A percentile compares a stretch with the other conserved stretches of the same genome.
phyloP scores from a whole-genome alignment of 768 basidiomycete species.

The Boletus rubropictus region DNA sequence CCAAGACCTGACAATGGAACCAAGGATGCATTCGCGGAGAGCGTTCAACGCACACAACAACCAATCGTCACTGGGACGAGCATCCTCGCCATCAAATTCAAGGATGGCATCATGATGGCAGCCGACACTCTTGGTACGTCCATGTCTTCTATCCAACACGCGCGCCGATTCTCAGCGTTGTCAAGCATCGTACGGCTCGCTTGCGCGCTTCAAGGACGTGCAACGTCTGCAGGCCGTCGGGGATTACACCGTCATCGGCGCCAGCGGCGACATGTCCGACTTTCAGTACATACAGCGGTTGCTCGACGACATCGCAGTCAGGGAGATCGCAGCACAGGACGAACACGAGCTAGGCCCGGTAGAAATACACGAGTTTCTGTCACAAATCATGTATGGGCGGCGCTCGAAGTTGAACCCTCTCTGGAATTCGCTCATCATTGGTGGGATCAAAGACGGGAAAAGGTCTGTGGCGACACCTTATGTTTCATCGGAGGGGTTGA shows the following conservation, averaged over 20 bases:
- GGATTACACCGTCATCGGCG: conserved; percentile 79
- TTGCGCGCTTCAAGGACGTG: conserved; percentile 94
- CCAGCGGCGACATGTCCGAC: conserved; percentile 95
- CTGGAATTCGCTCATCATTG: conserved; percentile 93
- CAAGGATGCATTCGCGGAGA: conserved; percentile 54
- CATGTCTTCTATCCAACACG: neutral
- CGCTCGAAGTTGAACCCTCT: conserved; percentile 87
- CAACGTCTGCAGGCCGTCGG: conserved; percentile 85
- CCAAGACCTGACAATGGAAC: conserved; percentile 46
- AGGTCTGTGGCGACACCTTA: conserved; percentile 42
- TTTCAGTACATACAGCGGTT: conserved; percentile 86
- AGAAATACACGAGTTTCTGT: conserved; percentile 90
- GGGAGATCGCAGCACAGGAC: conserved; percentile 79
- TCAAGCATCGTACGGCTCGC: conserved; percentile 90
- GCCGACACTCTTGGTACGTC: conserved; percentile 90
- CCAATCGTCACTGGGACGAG: conserved; percentile 97
- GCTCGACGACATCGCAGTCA: conserved; percentile 70
- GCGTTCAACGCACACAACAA: conserved; percentile 80
- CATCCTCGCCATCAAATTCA: conserved; percentile 89
- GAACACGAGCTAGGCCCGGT: conserved; percentile 78
- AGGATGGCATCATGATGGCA: conserved; percentile 97
- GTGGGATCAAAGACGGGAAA: conserved; percentile 82
- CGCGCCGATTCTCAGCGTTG: neutral
- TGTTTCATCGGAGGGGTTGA: neutral
- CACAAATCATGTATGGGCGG: conserved; percentile 85